Evolutionary conservation across 768 basidiomycete genomes (phyloP), one percentile per base, ranked within the genome.

Genomic region (Amanita inopinata): DNA sequence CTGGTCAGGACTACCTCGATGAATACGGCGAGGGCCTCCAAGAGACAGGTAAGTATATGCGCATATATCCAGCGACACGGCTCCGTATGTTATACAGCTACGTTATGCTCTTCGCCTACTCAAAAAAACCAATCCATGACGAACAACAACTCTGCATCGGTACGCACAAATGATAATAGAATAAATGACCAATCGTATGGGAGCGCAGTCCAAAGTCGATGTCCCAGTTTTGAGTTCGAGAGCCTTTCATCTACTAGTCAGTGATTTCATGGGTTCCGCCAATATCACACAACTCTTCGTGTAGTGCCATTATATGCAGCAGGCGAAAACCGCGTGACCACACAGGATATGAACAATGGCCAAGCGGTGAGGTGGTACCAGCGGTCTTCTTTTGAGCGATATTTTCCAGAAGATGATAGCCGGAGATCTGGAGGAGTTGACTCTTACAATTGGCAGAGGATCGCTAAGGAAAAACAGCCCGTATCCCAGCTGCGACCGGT

Each of bases 401-500:
- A n/a, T n/a, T n/a, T n/a, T n/a, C n/a, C n/a, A n/a, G n/a, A n/a
- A n/a, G 28, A 22, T 15, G 12, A 28, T 10, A 18, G 17, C 28
- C n/a, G 2, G 24, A 15, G 10, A 1, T 25, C 33, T 15, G 31
- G 34, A 42, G 41, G 34, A 5, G 8, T 12, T 3, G 24, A 34
- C 19, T 17, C 15, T 9, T 19, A 15, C n/a, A 18, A 20, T 20
- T n/a, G 50, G 44, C 24, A 47, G 55, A 10, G 44, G 49, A 10
- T 54, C 58, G 25, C 61, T 65, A 6, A 65, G 60, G 20, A 65
- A 67, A 46, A 46, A 58, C 2, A 63, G 68, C 51, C 11, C 11
- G 70, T 72, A 8, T 70, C 76, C 43, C 62, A 63, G 14, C 61
- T 87, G n/a, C 73, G 73, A 4, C 78, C 83, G 8, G 77, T 87